phyloP scores from a whole-genome alignment of 345 rosid genomes.

The Turnera subulata region DNA sequence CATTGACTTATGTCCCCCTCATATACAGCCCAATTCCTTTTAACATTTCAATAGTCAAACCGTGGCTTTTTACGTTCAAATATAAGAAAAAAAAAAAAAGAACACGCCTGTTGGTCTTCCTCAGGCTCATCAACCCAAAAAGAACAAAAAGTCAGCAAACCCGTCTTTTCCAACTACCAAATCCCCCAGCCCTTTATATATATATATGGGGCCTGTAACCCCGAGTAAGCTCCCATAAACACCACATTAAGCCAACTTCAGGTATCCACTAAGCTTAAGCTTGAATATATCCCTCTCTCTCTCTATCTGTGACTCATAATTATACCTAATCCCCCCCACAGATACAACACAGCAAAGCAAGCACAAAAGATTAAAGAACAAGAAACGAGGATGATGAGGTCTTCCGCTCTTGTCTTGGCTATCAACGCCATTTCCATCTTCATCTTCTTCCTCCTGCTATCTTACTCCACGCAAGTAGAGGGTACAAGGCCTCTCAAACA shows the following conservation, averaged over 20 bases:
- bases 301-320: too few species aligned
- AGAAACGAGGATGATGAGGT: slow-evolving; percentile 18
- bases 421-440: slow-evolving; percentile 17
- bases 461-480: slow-evolving; percentile 18
- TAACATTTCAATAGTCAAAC: slow-evolving; percentile 10
- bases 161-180: too few species aligned
- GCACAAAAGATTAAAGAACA: too few species aligned
- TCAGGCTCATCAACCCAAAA: not conserved
- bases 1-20: not conserved
- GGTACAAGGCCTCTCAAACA: slow-evolving; percentile 21
- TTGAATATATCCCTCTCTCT: too few species aligned
- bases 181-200: not conserved
- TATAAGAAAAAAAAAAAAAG: not conserved
- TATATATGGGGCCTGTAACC: not conserved
- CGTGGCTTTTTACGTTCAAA: slow-evolving; percentile 1
- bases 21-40: not conserved
- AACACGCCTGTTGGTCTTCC: not conserved
- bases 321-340: too few species aligned
- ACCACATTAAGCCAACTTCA: not conserved
- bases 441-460: slow-evolving; percentile 25
- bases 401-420: slow-evolving; percentile 7
- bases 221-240: not conserved
- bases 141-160: slow-evolving; percentile 1
- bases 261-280: too few species aligned
- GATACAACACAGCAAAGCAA: too few species aligned